Conservation (phyloP, 306 rosid species). For the Dalbergia cochinchinensis region DNA sequence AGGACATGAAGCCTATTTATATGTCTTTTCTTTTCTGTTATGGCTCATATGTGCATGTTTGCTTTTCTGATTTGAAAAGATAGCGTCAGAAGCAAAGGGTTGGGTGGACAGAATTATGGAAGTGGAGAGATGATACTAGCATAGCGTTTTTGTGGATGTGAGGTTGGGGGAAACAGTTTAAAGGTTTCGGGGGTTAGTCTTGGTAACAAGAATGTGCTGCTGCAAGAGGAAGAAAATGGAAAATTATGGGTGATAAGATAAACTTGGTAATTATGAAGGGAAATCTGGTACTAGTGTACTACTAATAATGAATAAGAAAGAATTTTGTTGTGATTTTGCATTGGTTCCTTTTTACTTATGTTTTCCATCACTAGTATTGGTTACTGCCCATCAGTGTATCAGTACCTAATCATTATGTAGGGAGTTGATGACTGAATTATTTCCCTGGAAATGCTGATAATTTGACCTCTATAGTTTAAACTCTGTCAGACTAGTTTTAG, state of each 20-base stretch:
- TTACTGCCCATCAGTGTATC: not conserved
- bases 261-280: constrained; percentile 5
- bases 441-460: not conserved
- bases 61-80: not conserved
- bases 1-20: not conserved
- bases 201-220: not conserved
- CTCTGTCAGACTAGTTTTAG: not conserved
- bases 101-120: not conserved
- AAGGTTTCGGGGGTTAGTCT: not conserved
- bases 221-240: not conserved
- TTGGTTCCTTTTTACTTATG: not conserved
- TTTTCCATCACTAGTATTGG: not conserved
- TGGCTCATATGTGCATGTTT: constrained; percentile 2
- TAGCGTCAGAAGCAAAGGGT: not conserved
- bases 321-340: not conserved
- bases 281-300: not conserved
- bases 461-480: not conserved
- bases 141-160: not conserved
- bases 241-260: not conserved
- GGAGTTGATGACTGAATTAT: not conserved
- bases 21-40: constrained; percentile 8
- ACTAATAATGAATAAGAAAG: not conserved
- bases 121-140: not conserved
- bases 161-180: not conserved
- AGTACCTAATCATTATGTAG: not conserved